Percentiles rank a stretch among this genome's conserved stretches.
Evolutionary conservation across 2,329 filamentous ascomycete genomes (phyloP).

Genomic region (Fusarium albidum): DNA sequence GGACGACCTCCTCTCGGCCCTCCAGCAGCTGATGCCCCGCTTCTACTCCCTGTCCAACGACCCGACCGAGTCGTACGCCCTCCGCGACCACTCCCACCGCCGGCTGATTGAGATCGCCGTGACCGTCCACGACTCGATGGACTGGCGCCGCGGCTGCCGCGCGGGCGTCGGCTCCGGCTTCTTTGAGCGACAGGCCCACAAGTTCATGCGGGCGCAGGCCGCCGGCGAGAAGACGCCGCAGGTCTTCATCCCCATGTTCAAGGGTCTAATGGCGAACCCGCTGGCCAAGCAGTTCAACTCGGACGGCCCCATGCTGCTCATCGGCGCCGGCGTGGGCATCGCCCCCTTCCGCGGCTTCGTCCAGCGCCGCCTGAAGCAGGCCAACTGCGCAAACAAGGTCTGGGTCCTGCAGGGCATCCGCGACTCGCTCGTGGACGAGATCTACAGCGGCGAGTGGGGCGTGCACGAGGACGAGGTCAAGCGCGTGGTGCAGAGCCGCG

Average conservation of each 20-base stretch:
- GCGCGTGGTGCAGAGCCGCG: conserved; percentile 79
- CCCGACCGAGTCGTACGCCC: conserved; percentile 77
- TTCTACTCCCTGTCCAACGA: conserved; percentile 99
- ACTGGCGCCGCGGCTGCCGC: conserved; percentile 77
- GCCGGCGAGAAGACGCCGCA: conserved; percentile 65
- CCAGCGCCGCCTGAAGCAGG: conserved; percentile 89
- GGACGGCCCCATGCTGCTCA: conserved; percentile 96
- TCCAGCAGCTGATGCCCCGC: conserved; percentile 92
- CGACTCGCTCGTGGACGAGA: conserved; percentile 93
- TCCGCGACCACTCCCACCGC: conserved; percentile 73
- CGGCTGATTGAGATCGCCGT: conserved; percentile 96
- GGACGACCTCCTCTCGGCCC: conserved; percentile 78
- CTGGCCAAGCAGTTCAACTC: conserved; percentile 90
- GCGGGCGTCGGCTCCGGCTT: conserved; percentile 93
- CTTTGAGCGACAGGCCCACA: conserved; percentile 83
- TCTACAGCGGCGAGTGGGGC: conserved; percentile 96
- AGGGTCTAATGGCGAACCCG: conserved; percentile 96
- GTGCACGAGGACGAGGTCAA: conserved; percentile 89
- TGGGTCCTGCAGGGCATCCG: conserved; percentile 95
- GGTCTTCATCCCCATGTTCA: conserved; percentile 93
- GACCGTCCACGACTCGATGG: conserved; percentile 84
- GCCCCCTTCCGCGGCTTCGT: conserved; percentile 98
- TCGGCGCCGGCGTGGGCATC: conserved; percentile 95
- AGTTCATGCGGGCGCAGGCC: conserved; percentile 73
- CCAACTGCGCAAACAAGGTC: conserved; percentile 97